Conservation (phyloP, 345 rosid species). For the Eucalyptus tenuipes region DNA sequence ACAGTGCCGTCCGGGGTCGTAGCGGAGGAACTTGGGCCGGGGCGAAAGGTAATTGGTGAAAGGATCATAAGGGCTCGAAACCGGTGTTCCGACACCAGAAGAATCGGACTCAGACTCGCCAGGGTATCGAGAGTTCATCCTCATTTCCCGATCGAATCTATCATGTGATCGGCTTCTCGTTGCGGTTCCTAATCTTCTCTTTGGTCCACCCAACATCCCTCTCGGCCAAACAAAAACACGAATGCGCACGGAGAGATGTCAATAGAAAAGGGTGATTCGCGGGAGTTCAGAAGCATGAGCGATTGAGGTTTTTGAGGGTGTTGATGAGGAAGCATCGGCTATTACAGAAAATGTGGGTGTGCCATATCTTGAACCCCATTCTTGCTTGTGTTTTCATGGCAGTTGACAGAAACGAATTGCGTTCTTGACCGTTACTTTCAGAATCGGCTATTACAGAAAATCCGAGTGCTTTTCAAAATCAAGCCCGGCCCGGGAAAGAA, state of each 20-base stretch:
- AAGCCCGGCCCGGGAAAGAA: neutral
- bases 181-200: neutral
- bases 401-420: neutral
- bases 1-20: constrained; percentile 15
- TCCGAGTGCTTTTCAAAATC: neutral
- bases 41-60: constrained; percentile 11
- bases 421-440: no score
- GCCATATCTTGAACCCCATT: neutral
- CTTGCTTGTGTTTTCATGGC: neutral
- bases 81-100: neutral
- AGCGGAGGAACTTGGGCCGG: constrained; percentile 31
- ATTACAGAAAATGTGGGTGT: neutral
- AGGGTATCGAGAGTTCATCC: neutral
- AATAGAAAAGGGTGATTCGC: neutral
- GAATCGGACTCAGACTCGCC: neutral
- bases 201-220: neutral
- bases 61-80: constrained; percentile 10
- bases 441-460: neutral
- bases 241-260: neutral
- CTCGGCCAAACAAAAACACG: neutral
- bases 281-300: neutral
- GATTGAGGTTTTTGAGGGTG: neutral
- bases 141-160: neutral
- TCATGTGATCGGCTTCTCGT: neutral
- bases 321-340: neutral